Conservation (phyloP, 129 eudicot species). For the Flaveria bidentis region DNA sequence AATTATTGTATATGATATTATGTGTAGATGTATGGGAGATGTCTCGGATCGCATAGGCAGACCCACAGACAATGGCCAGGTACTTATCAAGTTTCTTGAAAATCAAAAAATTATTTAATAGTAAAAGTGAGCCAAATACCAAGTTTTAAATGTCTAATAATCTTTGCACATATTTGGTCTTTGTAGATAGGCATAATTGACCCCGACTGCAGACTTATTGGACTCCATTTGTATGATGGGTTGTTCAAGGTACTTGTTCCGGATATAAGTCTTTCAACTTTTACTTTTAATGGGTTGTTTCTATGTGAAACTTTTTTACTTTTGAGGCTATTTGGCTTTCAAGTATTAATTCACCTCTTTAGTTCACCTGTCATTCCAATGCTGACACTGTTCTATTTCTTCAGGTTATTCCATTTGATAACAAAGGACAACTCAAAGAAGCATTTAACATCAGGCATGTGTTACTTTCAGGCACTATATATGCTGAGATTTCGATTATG, state of each 20-base stretch:
- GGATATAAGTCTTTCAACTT: background rate
- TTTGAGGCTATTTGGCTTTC: conserved; percentile 1
- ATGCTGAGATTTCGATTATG: background rate
- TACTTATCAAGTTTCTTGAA: conserved; percentile 23
- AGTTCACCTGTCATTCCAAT: conserved; percentile 16
- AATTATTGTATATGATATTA: conserved; percentile 17
- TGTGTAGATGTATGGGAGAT: conserved; percentile 87
- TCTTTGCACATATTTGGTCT: conserved; percentile 5
- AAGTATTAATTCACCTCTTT: conserved; percentile 5
- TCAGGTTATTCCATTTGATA: conserved; percentile 96
- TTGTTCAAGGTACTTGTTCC: conserved; percentile 69
- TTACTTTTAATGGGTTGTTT: background rate
- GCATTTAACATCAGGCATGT: conserved; percentile 94
- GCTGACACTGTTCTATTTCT: conserved; percentile 8
- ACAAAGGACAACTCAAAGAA: conserved; percentile 97
- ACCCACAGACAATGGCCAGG: conserved; percentile 99
- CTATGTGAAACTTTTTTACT: background rate
- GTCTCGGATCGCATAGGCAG: conserved; percentile 98
- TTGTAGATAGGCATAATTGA: conserved; percentile 93
- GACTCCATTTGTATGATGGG: conserved; percentile 95
- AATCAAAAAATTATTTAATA: background rate
- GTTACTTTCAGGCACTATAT: background rate
- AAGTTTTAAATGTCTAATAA: background rate
- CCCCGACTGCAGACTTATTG: conserved; percentile 98
- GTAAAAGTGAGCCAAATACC: background rate